These are phyloP conservation scores for Scheffersomyces stambukii DNA, from an alignment of 1,139 yeast species.

Conservation along the genomic window DNA sequence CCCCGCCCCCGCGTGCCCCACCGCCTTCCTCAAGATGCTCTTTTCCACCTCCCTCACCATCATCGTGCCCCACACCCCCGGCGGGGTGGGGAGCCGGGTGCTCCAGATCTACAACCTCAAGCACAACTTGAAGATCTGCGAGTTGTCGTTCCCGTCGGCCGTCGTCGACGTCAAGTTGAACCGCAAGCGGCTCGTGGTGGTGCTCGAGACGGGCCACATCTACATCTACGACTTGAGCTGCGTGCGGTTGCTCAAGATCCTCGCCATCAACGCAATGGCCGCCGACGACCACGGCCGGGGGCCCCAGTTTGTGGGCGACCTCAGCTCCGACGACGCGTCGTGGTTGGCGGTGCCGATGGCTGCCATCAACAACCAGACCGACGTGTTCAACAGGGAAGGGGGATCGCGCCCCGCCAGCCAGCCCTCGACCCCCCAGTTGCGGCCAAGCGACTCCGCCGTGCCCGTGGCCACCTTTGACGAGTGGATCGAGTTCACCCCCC, in stretches of 20 bases:
- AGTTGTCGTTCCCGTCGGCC: slow-evolving; percentile 60
- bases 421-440: slow-evolving; percentile 11
- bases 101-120: slow-evolving; percentile 65
- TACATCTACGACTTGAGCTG: slow-evolving; percentile 72
- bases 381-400: slow-evolving; percentile 20
- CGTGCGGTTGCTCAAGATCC: slow-evolving; percentile 61
- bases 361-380: slow-evolving; percentile 23
- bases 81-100: slow-evolving; percentile 44
- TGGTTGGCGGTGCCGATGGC: slow-evolving; percentile 38
- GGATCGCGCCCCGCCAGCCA: slow-evolving; percentile 1
- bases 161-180: slow-evolving; percentile 62
- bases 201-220: slow-evolving; percentile 57
- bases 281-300: slow-evolving; percentile 14
- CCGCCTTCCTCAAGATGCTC: slow-evolving; percentile 52
- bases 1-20: too few species aligned
- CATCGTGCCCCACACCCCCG: slow-evolving; percentile 46
- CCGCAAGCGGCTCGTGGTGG: slow-evolving; percentile 59
- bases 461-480: slow-evolving; percentile 8
- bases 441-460: slow-evolving; percentile 17
- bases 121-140: slow-evolving; percentile 65
- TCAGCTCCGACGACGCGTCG: slow-evolving; percentile 47
- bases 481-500: slow-evolving; percentile 9
- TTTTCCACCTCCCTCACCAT: slow-evolving; percentile 69
- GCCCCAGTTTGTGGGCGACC: slow-evolving; percentile 43
- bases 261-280: slow-evolving; percentile 40